phyloP scores from a whole-genome alignment of 371 early-diverging fungal genomes.

The Mucor circinelloides region DNA sequence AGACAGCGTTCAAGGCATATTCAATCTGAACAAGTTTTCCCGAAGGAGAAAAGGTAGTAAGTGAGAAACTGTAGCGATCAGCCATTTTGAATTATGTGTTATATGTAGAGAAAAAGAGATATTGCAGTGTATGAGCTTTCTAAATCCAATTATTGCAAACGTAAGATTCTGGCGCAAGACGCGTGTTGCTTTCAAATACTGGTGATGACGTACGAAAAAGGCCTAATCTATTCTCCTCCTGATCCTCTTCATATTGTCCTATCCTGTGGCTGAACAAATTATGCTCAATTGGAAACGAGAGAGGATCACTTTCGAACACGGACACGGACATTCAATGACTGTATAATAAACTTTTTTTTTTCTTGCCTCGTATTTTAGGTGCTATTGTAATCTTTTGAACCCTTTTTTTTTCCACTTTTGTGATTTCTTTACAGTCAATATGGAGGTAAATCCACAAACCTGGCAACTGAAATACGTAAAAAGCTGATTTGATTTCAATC shows the following conservation, averaged over 20 bases:
- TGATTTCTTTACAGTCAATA: slow-evolving; percentile 1
- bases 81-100: slow-evolving; percentile 30
- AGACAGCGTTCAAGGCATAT: slow-evolving; percentile 97
- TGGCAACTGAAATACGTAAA: neutral
- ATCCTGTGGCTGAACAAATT: slow-evolving; percentile 1
- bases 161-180: neutral
- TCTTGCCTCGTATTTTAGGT: neutral
- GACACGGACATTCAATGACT: slow-evolving; percentile 2
- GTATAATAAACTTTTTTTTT: neutral
- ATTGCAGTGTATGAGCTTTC: neutral
- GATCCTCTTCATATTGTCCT: neutral
- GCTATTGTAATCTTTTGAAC: neutral
- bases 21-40: slow-evolving; percentile 99
- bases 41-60: slow-evolving; percentile 99
- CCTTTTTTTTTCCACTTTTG: neutral
- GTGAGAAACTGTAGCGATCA: slow-evolving; percentile 90
- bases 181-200: neutral
- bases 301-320: neutral
- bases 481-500: neutral
- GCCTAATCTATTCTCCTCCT: neutral
- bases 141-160: neutral
- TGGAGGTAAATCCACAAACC: slow-evolving; percentile 11
- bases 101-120: neutral
- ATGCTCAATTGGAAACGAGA: neutral
- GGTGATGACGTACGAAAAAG: neutral